Evolutionary conservation across 139 green algal genomes (phyloP).

Genomic region (Dunaliella primolecta): DNA sequence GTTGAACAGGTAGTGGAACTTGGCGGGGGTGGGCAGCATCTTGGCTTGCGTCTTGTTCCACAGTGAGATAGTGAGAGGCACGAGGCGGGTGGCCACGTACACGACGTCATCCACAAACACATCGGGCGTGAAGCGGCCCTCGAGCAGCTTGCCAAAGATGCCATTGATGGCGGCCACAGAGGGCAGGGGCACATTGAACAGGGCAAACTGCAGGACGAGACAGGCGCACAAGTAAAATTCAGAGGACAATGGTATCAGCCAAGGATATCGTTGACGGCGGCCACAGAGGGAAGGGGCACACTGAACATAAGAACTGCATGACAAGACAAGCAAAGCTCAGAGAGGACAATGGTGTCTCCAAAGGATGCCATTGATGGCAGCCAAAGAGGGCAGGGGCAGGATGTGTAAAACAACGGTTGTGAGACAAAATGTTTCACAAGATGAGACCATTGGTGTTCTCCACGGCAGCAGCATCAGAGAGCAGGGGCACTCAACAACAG

Average conservation of each 20-base stretch:
- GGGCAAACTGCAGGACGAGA: slow-evolving; percentile 85
- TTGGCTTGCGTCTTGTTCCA: slow-evolving; percentile 73
- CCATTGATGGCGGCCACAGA: slow-evolving; percentile 79
- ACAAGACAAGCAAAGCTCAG: no score
- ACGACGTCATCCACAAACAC: slow-evolving; percentile 58
- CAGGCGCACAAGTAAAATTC: no score
- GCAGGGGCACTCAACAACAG: no score
- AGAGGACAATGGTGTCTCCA: no score
- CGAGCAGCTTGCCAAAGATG: slow-evolving; percentile 87
- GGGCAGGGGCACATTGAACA: slow-evolving; percentile 87
- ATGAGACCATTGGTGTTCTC: no score
- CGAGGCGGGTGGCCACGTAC: slow-evolving; percentile 68
- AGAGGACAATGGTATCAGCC: no score
- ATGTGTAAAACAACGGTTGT: no score
- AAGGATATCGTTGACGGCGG: slow-evolving; percentile 89
- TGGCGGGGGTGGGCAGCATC: slow-evolving; percentile 91
- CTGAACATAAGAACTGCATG: no score
- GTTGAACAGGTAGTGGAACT: slow-evolving; percentile 98
- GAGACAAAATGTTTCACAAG: no score
- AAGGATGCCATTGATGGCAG: slow-evolving; percentile 91
- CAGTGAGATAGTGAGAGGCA: slow-evolving; percentile 80
- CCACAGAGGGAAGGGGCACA: slow-evolving; percentile 73
- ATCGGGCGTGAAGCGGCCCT: slow-evolving; percentile 60
- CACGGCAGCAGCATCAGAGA: no score
- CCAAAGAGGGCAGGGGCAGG: slow-evolving; percentile 75